Percentiles rank a stretch among this genome's conserved stretches.
These are phyloP conservation scores for Wickerhamiella nectarea DNA, from an alignment of 805 yeast genomes.

Conservation along the genomic window DNA sequence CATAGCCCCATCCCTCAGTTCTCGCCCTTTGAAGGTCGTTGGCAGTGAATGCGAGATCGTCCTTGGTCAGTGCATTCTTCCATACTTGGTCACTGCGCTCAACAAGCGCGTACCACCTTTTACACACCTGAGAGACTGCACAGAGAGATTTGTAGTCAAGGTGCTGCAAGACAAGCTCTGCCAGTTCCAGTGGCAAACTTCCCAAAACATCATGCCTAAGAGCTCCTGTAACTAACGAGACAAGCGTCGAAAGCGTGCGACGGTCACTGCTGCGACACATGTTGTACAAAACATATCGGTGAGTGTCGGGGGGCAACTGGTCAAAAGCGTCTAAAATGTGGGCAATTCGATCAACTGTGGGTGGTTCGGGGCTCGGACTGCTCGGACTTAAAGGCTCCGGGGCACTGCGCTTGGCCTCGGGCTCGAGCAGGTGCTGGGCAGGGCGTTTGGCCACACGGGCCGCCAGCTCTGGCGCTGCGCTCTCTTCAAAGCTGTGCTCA, in stretches of 20 bases:
- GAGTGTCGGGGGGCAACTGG: conserved; percentile 33
- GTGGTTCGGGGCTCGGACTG: conserved; percentile 3
- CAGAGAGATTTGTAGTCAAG: conserved; percentile 53
- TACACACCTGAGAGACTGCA: conserved; percentile 49
- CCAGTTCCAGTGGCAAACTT: conserved; percentile 61
- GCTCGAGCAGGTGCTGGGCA: conserved; percentile 8
- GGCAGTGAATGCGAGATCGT: conserved; percentile 38
- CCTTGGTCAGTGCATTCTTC: conserved; percentile 50
- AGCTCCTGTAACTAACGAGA: conserved; percentile 36
- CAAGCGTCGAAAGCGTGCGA: conserved; percentile 45
- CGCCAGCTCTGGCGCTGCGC: conserved; percentile 10
- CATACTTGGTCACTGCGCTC: conserved; percentile 51
- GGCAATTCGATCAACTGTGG: conserved; percentile 17
- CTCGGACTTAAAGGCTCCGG: conserved; percentile 4
- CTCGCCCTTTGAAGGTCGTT: conserved; percentile 34
- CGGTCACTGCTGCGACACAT: conserved; percentile 48
- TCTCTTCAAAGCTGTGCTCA: conserved; percentile 21
- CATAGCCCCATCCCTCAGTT: conserved; percentile 25
- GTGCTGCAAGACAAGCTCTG: conserved; percentile 47
- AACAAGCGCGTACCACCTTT: conserved; percentile 54
- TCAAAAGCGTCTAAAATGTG: conserved; percentile 24
- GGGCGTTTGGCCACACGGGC: conserved; percentile 7
- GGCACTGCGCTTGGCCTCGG: conserved; percentile 18
- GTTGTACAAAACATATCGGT: conserved; percentile 38
- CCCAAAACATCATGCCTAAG: conserved; percentile 62